These are phyloP conservation scores for Trichocladium antarcticum DNA, from an alignment of 495 filamentous ascomycete species.

Conservation along the genomic window DNA sequence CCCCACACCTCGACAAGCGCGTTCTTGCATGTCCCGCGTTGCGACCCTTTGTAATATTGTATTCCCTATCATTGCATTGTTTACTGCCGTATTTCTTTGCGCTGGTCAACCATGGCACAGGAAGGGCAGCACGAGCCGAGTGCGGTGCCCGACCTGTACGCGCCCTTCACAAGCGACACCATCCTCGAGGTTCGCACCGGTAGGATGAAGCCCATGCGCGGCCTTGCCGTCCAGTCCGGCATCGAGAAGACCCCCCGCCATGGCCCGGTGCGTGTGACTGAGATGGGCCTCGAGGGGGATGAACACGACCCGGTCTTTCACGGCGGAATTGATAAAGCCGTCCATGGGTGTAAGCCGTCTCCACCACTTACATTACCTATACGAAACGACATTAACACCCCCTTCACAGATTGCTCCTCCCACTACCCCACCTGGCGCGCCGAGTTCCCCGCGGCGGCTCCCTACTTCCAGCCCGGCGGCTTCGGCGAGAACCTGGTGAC, in stretches of 20 bases:
- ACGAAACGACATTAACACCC: no score
- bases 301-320: slow-evolving; percentile 48
- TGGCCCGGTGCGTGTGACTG: slow-evolving; percentile 34
- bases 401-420: slow-evolving; percentile 38
- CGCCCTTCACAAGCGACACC: slow-evolving; percentile 34
- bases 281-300: slow-evolving; percentile 40
- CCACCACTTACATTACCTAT: neutral
- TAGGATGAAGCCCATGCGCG: slow-evolving; percentile 39
- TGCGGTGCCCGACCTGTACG: slow-evolving; percentile 27
- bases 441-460: slow-evolving; percentile 34
- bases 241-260: slow-evolving; percentile 41
- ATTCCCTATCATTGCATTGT: no score
- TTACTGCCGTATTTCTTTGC: neutral
- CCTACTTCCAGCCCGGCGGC: slow-evolving; percentile 38
- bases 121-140: slow-evolving; percentile 11
- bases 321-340: slow-evolving; percentile 44
- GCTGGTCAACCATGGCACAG: neutral
- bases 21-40: no score
- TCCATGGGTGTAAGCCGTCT: slow-evolving; percentile 41
- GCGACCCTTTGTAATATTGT: no score
- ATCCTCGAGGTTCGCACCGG: slow-evolving; percentile 44
- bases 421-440: slow-evolving; percentile 42
- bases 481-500: slow-evolving; percentile 50
- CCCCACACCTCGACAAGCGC: no score
- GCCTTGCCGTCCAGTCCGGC: slow-evolving; percentile 34